A percentile compares a stretch with the other conserved stretches of the same genome.
These are phyloP conservation scores for Microthlaspi erraticum DNA, from an alignment of 345 rosid species.

Conservation along the genomic window DNA sequence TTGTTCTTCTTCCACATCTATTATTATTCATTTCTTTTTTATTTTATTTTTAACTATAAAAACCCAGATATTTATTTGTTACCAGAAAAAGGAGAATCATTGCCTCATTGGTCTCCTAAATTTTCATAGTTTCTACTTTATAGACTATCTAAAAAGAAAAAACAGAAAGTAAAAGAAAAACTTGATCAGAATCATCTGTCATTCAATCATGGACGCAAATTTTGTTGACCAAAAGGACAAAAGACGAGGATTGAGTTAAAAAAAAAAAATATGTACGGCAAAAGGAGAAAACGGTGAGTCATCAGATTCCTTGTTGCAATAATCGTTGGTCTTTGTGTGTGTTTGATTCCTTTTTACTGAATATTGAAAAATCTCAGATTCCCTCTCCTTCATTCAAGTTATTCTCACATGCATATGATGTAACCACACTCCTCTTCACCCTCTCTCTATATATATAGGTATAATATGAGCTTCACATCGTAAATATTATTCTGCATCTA, in stretches of 20 bases:
- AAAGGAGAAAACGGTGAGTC: conserved; percentile 38
- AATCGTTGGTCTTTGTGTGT: conserved; percentile 8
- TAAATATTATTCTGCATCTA: conserved; percentile 25
- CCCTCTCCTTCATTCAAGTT: neutral
- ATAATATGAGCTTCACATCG: neutral
- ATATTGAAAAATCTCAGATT: neutral
- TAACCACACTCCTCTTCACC: neutral
- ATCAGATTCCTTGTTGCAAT: conserved; percentile 39
- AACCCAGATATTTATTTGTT: too few relatives aligned
- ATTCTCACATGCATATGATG: conserved; percentile 28
- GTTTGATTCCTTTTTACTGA: neutral
- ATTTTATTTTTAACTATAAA: too few relatives aligned
- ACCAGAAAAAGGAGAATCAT: too few relatives aligned
- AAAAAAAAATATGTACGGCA: conserved; percentile 38
- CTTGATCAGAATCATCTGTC: neutral
- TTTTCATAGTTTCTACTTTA: too few relatives aligned
- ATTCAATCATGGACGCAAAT: conserved; percentile 1
- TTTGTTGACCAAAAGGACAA: conserved; percentile 22
- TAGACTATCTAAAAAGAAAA: neutral
- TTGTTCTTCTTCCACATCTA: too few relatives aligned
- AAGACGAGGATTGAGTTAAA: conserved; percentile 33
- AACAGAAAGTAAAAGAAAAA: neutral
- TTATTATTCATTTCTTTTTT: too few relatives aligned
- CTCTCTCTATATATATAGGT: conserved; percentile 16
- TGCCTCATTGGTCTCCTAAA: too few relatives aligned